Conservation (phyloP, 2,329 filamentous ascomycete genomes). For the Colletotrichum zoysiae region DNA sequence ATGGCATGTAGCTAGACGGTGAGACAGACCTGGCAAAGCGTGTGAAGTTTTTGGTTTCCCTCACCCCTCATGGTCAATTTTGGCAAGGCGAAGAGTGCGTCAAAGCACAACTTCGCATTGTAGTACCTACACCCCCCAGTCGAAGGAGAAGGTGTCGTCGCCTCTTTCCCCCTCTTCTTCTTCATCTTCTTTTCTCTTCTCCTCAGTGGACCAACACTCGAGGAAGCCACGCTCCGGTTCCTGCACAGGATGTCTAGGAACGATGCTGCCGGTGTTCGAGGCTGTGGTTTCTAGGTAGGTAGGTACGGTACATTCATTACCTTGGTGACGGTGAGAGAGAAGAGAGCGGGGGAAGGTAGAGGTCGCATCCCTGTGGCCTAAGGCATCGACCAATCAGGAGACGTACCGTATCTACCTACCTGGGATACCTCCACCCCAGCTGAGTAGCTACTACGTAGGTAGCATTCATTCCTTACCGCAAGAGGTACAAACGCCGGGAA, state of each 20-base stretch:
- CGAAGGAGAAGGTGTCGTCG: background rate
- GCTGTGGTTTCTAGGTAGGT: background rate
- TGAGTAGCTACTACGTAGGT: too few relatives aligned
- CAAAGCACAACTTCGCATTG: background rate
- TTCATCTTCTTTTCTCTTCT: background rate
- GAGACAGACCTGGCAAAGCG: background rate
- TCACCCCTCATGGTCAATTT: background rate
- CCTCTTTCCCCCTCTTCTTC: background rate
- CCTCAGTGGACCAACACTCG: background rate
- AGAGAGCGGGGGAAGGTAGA: background rate
- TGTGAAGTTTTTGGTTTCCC: background rate
- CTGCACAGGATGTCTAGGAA: background rate
- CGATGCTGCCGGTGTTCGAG: background rate
- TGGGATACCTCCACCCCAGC: background rate
- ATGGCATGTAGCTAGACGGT: background rate
- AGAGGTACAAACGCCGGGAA: conserved; percentile 1
- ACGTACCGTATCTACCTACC: background rate
- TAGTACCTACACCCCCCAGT: background rate
- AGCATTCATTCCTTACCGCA: background rate
- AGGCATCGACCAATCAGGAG: background rate
- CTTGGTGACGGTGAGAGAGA: background rate
- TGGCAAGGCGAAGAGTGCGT: background rate
- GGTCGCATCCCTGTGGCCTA: background rate
- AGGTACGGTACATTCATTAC: too few relatives aligned
- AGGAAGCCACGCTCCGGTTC: background rate